Conservation (phyloP, 306 rosid genomes). For the Quercus gilva region DNA sequence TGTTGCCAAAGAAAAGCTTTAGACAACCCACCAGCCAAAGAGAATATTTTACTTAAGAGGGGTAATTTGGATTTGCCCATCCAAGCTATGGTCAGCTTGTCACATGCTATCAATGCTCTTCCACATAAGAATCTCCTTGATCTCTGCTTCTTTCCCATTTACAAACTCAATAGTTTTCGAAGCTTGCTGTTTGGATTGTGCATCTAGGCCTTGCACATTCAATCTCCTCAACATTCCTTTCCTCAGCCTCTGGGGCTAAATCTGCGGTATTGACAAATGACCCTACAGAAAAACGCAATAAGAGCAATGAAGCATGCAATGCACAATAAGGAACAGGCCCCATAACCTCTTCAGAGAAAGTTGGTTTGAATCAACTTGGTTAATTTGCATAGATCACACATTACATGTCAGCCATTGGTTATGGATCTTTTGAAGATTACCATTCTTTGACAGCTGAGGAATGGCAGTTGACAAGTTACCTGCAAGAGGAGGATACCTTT, state of each 20-base stretch:
- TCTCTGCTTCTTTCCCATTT: slow-evolving; percentile 57
- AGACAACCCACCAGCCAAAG: slow-evolving; percentile 13
- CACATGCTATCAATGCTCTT: slow-evolving; percentile 32
- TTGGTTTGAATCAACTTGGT: slow-evolving; percentile 31
- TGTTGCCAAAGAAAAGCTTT: slow-evolving; percentile 11
- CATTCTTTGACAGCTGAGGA: slow-evolving; percentile 84
- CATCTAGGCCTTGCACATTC: slow-evolving; percentile 32
- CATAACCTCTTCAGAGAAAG: slow-evolving; percentile 73
- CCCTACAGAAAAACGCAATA: slow-evolving; percentile 42
- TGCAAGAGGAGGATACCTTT: no score
- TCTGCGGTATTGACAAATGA: slow-evolving; percentile 52
- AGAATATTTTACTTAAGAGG: slow-evolving; percentile 1
- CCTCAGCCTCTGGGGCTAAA: background rate
- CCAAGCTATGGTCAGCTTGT: slow-evolving; percentile 32
- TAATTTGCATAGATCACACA: slow-evolving; percentile 36
- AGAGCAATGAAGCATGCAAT: slow-evolving; percentile 53
- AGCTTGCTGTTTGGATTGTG: slow-evolving; percentile 33
- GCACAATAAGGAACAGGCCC: slow-evolving; percentile 72
- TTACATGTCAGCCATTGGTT: slow-evolving; percentile 59
- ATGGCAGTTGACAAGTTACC: slow-evolving; percentile 81
- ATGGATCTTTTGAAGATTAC: slow-evolving; percentile 70
- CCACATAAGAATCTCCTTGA: slow-evolving; percentile 54
- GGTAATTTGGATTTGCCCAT: slow-evolving; percentile 20
- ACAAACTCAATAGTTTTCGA: slow-evolving; percentile 50
- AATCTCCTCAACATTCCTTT: slow-evolving; percentile 26